phyloP scores from a whole-genome alignment of 2,329 filamentous ascomycete species.

The Mollisiaceae sp. region DNA sequence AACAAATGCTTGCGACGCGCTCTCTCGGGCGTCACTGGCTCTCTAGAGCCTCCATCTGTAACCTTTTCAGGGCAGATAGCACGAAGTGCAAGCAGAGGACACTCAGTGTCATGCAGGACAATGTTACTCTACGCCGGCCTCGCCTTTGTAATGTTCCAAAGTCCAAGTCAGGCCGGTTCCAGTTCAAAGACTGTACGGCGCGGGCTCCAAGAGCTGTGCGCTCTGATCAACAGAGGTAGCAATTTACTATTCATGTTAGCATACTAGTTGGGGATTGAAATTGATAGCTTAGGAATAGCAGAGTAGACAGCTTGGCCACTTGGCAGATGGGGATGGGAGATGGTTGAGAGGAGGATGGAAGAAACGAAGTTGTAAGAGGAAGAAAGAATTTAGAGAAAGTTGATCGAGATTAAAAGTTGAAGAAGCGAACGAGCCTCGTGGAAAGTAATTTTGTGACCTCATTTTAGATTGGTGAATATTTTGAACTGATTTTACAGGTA shows the following conservation, averaged over 20 bases:
- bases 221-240: not conserved
- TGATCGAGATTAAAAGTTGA: not conserved
- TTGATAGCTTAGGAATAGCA: not conserved
- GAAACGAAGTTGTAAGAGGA: not conserved
- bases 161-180: no score
- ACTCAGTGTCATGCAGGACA: not conserved
- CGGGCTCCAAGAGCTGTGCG: no score
- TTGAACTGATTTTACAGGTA: no score
- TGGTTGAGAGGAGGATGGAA: not conserved
- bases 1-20: no score
- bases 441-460: not conserved
- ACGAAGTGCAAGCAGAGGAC: not conserved
- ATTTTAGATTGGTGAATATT: not conserved
- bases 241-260: not conserved
- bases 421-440: not conserved
- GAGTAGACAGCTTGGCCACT: not conserved
- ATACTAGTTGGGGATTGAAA: not conserved
- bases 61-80: not conserved
- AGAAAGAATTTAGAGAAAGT: not conserved
- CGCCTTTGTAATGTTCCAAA: not conserved
- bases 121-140: not conserved
- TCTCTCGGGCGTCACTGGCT: no score
- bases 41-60: not conserved
- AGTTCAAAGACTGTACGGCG: no score
- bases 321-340: not conserved